Evolutionary conservation across 495 filamentous ascomycete genomes (phyloP), one percentile per base, ranked within the genome.

Genomic region (Penicillium samsonianum): DNA sequence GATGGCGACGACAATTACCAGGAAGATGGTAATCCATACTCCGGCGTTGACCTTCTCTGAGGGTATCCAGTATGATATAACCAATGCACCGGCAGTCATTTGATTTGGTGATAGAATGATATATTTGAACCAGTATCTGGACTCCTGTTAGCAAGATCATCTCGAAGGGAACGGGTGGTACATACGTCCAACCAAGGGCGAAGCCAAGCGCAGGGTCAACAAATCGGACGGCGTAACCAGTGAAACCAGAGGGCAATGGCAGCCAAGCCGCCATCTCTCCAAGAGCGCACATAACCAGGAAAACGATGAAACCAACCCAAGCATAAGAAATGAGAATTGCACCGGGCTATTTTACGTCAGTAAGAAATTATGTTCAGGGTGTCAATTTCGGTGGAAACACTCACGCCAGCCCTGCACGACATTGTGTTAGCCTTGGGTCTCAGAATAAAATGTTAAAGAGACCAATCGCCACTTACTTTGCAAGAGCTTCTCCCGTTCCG

Each of bases 81-180:
- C 84, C 19, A 96, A 67, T 10, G 87, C 85, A 31, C 87, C 86
- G 12, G 91, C 91, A 2, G 89, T 92, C 35, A 94, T 71, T 65
- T 96, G 90, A 67, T 90, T 91, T 4, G 91, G 89, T 6, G 90
- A 85, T 45, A 88, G 75, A 58, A 96, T 93, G 59, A 91, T 87
- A 63, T 80, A 84, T 68, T 81, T 80, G 60, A 81, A 81, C 79
- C 84, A 87, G 60, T 81, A 86, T n/a, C 35, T 38, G 35, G 35
- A 38, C 3, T 38, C 6, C 16, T n/a, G 51, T 60, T 26, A 47
- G 38, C 23, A 14, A 10, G 23, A 8, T 25, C 20, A 17, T 17
- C 14, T 26, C 1, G 11, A 44, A 22, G 19, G 0, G 37, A 14
- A 11, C n/a, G 14, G 12, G n/a, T 38, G 6, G 35, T 22, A 70